Evolutionary conservation across 2,329 filamentous ascomycete species (phyloP).

Genomic region (Fusarium nisikadoi): DNA sequence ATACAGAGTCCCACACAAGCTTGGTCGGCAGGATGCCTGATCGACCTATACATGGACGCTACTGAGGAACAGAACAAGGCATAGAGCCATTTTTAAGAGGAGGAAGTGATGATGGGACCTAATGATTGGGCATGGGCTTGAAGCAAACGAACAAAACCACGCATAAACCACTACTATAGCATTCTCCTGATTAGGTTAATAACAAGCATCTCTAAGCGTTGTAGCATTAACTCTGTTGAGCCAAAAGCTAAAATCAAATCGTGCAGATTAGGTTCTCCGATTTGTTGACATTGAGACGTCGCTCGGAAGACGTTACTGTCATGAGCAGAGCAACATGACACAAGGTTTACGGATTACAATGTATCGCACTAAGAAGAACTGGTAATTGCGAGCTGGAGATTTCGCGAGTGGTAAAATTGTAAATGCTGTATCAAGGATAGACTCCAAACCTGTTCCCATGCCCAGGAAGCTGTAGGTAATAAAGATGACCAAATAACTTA

Average conservation of each 20-base stretch:
- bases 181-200: conserved; percentile 37
- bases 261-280: neutral
- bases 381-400: neutral
- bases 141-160: conserved; percentile 19
- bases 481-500: conserved; percentile 17
- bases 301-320: neutral
- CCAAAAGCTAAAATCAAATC: neutral
- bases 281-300: neutral
- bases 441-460: conserved; percentile 20
- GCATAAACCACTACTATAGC: conserved; percentile 6
- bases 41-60: conserved; percentile 96
- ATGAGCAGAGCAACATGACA: neutral
- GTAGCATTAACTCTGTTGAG: neutral
- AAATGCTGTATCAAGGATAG: conserved; percentile 35
- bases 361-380: neutral
- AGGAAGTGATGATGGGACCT: conserved; percentile 6
- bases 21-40: conserved; percentile 94
- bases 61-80: conserved; percentile 59
- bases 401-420: conserved; percentile 21
- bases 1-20: conserved; percentile 88
- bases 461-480: neutral
- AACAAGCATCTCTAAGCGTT: conserved; percentile 23
- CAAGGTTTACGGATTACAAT: neutral
- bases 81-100: conserved; percentile 16
- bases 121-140: conserved; percentile 20